Evolutionary conservation across 768 basidiomycete genomes (phyloP).

Genomic region (Hortiboletus campestris): DNA sequence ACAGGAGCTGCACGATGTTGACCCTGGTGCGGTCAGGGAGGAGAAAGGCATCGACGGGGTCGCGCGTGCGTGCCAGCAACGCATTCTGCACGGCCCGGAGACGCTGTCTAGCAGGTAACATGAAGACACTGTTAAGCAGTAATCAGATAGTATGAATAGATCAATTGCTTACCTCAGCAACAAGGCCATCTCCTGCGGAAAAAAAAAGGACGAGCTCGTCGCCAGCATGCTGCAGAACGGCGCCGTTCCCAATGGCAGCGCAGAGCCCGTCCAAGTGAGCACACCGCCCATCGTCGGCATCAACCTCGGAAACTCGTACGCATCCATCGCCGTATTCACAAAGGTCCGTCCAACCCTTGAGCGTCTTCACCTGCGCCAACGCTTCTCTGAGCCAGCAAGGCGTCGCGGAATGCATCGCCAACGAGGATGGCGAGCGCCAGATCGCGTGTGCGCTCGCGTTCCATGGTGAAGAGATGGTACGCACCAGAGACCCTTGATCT

Average conservation of each 20-base stretch:
- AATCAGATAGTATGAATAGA: constrained; percentile 5
- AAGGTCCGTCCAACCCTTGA: constrained; percentile 54
- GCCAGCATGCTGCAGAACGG: constrained; percentile 42
- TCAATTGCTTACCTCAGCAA: constrained; percentile 10
- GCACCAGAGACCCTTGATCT: constrained; percentile 28
- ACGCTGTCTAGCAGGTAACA: constrained; percentile 6
- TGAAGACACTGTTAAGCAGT: too few species aligned
- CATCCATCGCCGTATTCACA: constrained; percentile 92
- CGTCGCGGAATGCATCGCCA: constrained; percentile 91
- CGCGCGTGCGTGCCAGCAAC: not conserved
- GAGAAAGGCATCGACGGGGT: not conserved
- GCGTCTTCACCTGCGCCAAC: not conserved
- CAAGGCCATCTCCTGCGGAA: not conserved
- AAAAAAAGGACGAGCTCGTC: not conserved
- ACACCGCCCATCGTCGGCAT: constrained; percentile 79
- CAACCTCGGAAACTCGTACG: constrained; percentile 94
- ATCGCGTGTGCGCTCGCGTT: constrained; percentile 94
- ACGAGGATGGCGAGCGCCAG: constrained; percentile 97
- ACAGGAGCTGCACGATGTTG: not conserved
- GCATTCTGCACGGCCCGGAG: constrained; percentile 15
- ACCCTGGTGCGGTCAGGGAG: constrained; percentile 19
- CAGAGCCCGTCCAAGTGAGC: constrained; percentile 37
- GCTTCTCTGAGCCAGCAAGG: constrained; percentile 59
- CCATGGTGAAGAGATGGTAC: constrained; percentile 84
- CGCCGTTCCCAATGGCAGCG: constrained; percentile 50